Base-by-base conservation (phyloP, 2,329 filamentous ascomycete species). In the Colletotrichum chrysophilum region DNA sequence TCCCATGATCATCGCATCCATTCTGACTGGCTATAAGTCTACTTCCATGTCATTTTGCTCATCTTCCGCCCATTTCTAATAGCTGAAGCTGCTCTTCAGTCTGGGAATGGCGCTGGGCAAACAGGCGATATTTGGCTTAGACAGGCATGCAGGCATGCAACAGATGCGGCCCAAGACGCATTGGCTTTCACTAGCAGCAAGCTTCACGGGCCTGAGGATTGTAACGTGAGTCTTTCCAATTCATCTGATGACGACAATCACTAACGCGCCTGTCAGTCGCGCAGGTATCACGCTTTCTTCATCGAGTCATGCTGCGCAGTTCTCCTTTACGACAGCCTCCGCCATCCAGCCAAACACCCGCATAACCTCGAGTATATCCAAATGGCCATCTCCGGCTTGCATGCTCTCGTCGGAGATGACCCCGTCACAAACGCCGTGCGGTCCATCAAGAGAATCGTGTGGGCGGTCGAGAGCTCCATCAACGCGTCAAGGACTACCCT, bases 111-210 rank as follows among this genome's bases (percentile, higher is more conserved):
- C 5, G 36, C 73, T 4, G 38, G 80, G 26, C 75, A 66, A 13
- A 71, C 79, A n/a, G 76, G 79, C 10, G 67, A 77, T 6, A 82
- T 82, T 75, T 82, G 81, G 81, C 77, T 82, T 10, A 74, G 81
- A 56, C 80, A 81, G 32, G 81, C 81, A 2, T 82, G 81, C 60
- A 71, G 81, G 65, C 77, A 79, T 30, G 81, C 81, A 2, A 79
- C 78, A 32, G 80, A 82, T 60, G 79, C 81, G 10, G 81, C 81
- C 7, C 81, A 82, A 52, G 81, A 82, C 70, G 78, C 79, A 14
- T 77, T 81, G 21, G 72, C 80, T 14, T 80, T 79, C 32, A 76
- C 74, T 2, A 55, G 32, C 14, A 76, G 58, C 32, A 76, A 70
- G 58, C 58, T 77, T 21, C 74, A 70, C 1, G 66, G 64, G 0